Conservation (phyloP, 2,329 filamentous ascomycete species). For the Arthrobotrys pseudoclavata region DNA sequence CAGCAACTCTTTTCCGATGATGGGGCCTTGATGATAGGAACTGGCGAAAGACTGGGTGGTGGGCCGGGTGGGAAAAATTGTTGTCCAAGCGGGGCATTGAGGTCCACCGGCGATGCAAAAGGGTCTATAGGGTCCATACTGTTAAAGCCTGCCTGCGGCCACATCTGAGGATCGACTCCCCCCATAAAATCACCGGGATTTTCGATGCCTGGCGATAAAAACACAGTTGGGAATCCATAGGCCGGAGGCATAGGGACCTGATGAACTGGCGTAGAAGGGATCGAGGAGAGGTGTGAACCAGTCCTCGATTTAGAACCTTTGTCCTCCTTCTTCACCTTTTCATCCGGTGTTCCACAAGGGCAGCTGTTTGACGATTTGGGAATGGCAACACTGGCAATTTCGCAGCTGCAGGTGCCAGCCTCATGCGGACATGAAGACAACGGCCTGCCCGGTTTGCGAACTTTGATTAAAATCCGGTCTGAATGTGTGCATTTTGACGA, state of each 20-base stretch:
- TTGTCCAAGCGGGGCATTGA: constrained; percentile 22
- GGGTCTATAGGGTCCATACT: constrained; percentile 19
- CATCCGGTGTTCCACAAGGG: constrained; percentile 35
- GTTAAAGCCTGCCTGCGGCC: constrained; percentile 22
- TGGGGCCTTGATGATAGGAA: constrained; percentile 24
- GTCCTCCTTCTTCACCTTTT: constrained; percentile 42
- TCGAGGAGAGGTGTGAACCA: constrained; percentile 20
- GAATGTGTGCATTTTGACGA: constrained; percentile 70
- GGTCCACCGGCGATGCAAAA: constrained; percentile 27
- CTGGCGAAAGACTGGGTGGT: constrained; percentile 18
- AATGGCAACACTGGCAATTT: constrained; percentile 63
- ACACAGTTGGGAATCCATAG: constrained; percentile 31
- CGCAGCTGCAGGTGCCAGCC: constrained; percentile 61
- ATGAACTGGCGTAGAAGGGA: constrained; percentile 10
- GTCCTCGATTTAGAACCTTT: constrained; percentile 25
- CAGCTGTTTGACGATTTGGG: constrained; percentile 56
- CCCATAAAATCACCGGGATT: constrained; percentile 12
- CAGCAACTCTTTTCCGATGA: constrained; percentile 46
- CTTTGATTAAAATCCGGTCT: constrained; percentile 69
- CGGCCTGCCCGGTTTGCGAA: constrained; percentile 69
- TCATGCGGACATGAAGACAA: constrained; percentile 68
- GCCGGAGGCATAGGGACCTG: constrained; percentile 15
- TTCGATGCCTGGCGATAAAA: constrained; percentile 29
- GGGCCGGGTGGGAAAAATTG: constrained; percentile 32
- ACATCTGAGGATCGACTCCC: constrained; percentile 31